These are phyloP conservation scores for Boletus rufocinnamomeus DNA, from an alignment of 768 basidiomycete species.

Conservation along the genomic window DNA sequence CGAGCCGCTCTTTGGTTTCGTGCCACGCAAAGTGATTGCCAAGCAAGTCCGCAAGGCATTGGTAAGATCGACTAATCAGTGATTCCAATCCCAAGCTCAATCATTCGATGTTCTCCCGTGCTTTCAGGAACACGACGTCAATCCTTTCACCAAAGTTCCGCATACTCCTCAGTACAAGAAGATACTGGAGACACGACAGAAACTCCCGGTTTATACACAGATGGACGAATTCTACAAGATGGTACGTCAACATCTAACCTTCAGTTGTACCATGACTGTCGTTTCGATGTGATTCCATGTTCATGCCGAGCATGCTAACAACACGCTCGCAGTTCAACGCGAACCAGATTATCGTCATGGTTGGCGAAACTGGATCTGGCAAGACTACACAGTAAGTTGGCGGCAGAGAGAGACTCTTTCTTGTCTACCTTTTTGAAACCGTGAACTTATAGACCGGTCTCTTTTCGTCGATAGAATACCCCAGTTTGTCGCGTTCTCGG, in stretches of 20 bases:
- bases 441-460: constrained; percentile 32
- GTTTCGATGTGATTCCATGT: neutral
- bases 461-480: constrained; percentile 70
- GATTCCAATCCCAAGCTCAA: neutral
- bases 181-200: constrained; percentile 82
- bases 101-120: neutral
- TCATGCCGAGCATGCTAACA: neutral
- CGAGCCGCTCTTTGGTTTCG: constrained; percentile 72
- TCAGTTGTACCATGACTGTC: neutral
- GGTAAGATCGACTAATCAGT: constrained; percentile 45
- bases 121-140: constrained; percentile 70
- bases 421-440: constrained; percentile 22
- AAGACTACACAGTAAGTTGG: constrained; percentile 89
- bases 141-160: constrained; percentile 85
- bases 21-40: constrained; percentile 68
- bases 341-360: constrained; percentile 86
- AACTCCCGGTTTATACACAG: constrained; percentile 87
- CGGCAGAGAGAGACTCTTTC: constrained; percentile 18
- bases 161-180: constrained; percentile 80
- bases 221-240: constrained; percentile 93
- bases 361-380: constrained; percentile 93
- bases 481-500: constrained; percentile 93
- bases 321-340: constrained; percentile 24
- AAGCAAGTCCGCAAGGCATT: constrained; percentile 67
- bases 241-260: constrained; percentile 49